Base-by-base conservation (phyloP, 2,329 filamentous ascomycete species). In the Trichoderma atrobrunneum region DNA sequence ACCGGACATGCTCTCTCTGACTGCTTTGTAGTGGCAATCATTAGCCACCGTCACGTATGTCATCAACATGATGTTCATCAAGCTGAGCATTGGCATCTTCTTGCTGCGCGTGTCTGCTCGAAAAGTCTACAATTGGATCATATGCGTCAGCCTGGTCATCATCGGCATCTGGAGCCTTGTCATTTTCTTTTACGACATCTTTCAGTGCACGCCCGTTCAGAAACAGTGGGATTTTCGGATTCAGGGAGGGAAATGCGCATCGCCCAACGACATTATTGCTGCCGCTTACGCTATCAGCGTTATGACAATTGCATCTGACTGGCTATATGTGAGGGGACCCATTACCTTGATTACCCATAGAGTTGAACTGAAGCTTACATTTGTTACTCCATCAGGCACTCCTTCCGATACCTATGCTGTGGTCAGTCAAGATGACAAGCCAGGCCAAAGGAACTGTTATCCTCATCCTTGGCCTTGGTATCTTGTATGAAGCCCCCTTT, bases 211-310 rank as follows among this genome's bases (percentile, higher is more conserved):
- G 21, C 86, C 86, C 1, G 81, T 87, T 28, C 76, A 82, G 56
- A 85, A 84, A 24, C 85, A 87, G 72, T 89, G 87, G 87, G 86
- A 87, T 73, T 86, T 84, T 74, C 83, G 84, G 21, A 84, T 89
- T 16, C 76, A 80, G 0, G 74, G 75, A 8, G 80, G 83, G 3
- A 78, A 77, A 26, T 88, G 86, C 72, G 85, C 85, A n/a, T 79
- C 79, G 10, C 77, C 81, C 7, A 77, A 82, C 26, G 80, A 84
- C 68, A 79, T 88, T 51, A 82, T 87, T 51, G 80, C 80, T 30
- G 86, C 85, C 2, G 86, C 85, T 5, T 87, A 87, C 74, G 82
- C 86, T 32, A 80, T 88, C 64, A 87, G 84, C 73, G 84, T 84
- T 70, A 84, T 88, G 84, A 87, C 81, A 14, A 84, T 88, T 43